Evolutionary conservation across 495 filamentous ascomycete species (phyloP), one percentile per base, ranked within the genome.

Genomic region (Tetracladium marchalianum): DNA sequence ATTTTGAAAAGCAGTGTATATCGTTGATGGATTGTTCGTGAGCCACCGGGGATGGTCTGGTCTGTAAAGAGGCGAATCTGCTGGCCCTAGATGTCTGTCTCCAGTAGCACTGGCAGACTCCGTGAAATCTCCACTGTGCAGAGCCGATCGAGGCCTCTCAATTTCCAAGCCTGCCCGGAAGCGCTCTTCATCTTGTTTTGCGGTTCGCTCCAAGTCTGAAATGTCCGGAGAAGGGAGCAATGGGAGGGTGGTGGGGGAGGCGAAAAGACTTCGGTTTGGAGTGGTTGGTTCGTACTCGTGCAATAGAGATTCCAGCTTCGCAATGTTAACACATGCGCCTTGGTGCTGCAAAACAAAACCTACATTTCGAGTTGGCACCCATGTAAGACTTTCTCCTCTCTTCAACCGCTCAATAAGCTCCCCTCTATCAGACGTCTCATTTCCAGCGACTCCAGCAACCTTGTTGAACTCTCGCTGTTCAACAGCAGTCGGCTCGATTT

Each of bases 81-180:
- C 44, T 55, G 11, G 54, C 55, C 48, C 19, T 31, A 50, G 39
- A n/a, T 31, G 36, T 27, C 39, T 33, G 16, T 39, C 40, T 7
- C 36, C 17, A 4, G 24, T 12, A 12, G 12, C 31, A 32, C 48
- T 47, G 19, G 47, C 34, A 18, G 43, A 36, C 31, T 79, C 74
- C 44, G 81, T 82, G 54, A 96, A 96, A 60, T 96, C 84, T 18
- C 90, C 90, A 33, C 82, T 82, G 59, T 96, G 90, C 38, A 96
- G 69, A 34, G 90, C 88, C 10, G 90, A 96, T 39, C 82, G 70
- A 39, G 90, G 90, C 43, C 89, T 73, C 58, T 90, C 82, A 49
- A 94, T 92, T 54, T 80, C 75, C 48, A 75, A 41, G 0, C 77
- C 80, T 5, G 52, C 49, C 35, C 55, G 51, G 4, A 33, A 42